Conservation (phyloP, 352 stramenopile species). For the Phytopythium kandeliae region DNA sequence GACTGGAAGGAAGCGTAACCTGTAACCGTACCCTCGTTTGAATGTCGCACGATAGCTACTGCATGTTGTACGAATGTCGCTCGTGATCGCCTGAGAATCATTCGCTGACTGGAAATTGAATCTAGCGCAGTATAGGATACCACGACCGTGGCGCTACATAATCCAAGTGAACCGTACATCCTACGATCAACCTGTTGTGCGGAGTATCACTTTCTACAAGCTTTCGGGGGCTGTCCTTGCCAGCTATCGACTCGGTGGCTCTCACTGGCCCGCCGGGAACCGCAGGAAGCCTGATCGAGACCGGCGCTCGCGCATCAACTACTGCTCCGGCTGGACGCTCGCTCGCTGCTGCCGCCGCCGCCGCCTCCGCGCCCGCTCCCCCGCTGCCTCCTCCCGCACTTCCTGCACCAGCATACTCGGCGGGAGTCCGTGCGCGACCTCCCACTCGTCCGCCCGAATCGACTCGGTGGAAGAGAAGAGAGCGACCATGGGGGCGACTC, state of each 20-base stretch:
- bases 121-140: too few species aligned
- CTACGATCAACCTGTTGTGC: too few species aligned
- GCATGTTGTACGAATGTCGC: too few species aligned
- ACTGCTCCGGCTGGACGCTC: background rate
- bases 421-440: background rate
- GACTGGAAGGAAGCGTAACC: background rate
- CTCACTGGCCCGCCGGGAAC: background rate
- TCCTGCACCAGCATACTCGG: background rate
- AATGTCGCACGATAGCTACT: too few species aligned
- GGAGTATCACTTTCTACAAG: too few species aligned
- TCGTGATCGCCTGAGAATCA: too few species aligned
- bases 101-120: too few species aligned
- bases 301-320: conserved; percentile 1
- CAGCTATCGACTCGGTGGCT: too few species aligned
- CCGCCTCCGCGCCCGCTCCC: background rate
- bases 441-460: background rate
- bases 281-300: background rate
- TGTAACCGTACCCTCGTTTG: background rate
- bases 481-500: conserved; percentile 41
- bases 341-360: background rate
- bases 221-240: too few species aligned
- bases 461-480: background rate
- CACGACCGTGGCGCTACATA: too few species aligned
- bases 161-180: too few species aligned
- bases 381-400: background rate